phyloP scores from a whole-genome alignment of 129 eudicot species.

The Arctium lappa region DNA sequence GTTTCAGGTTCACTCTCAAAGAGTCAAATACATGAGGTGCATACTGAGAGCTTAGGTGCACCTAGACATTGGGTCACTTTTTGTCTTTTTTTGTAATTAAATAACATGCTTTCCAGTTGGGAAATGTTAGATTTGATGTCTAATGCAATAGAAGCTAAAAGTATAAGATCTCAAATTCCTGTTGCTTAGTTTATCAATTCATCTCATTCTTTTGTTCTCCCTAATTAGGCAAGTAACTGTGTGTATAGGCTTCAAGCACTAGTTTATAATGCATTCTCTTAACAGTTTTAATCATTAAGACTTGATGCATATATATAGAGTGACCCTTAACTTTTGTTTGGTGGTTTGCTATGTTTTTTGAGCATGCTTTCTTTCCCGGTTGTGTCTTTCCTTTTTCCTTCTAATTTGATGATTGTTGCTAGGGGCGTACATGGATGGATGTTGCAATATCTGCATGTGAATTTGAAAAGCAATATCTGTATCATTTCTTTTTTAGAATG shows the following conservation, averaged over 20 bases:
- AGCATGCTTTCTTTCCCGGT: background rate
- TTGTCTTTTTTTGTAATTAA: background rate
- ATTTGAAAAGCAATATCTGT: no score
- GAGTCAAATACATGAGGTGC: background rate
- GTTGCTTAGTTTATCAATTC: background rate
- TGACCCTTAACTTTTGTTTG: background rate
- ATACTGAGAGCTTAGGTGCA: background rate
- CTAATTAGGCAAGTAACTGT: background rate
- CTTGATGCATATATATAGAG: background rate
- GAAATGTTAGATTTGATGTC: background rate
- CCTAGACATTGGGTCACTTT: background rate
- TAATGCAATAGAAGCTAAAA: background rate
- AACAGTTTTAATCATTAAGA: background rate
- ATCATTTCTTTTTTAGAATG: background rate
- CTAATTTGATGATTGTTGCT: no score
- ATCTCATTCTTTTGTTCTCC: background rate
- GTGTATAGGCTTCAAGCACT: background rate
- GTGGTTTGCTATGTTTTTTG: background rate
- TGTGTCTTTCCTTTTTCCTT: background rate
- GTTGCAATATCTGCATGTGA: background rate
- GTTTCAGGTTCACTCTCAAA: background rate
- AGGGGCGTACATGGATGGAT: background rate
- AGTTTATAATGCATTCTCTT: background rate
- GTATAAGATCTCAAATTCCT: background rate
- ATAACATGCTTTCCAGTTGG: background rate